Evolutionary conservation across 441 rosid genomes (phyloP), one percentile per base, ranked within the genome.

Genomic region (Arabidopsis lyrata): DNA sequence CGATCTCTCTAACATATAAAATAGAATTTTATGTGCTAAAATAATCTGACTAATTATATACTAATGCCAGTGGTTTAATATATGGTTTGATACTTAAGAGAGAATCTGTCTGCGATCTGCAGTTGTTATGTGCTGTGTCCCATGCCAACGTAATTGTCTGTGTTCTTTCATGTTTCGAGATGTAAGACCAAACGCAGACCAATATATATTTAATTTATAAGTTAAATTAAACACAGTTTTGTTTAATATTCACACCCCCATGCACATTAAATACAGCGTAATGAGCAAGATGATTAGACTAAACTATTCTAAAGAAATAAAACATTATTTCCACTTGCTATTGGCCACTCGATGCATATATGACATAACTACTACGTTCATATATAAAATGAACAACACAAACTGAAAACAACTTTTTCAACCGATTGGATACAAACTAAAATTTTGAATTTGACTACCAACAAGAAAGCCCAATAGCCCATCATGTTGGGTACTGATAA

Each of bases 221-320:
- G 53, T 39, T 62, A 54, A 61, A 34, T 31, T 54, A 54, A 61
- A 34, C 74, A 54, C 42, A 36, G 53, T 54, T 67, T 60, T 60
- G 55, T 68, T 62, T 75, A 54, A 45, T 68, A 36, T 32, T 36
- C 66, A 60, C 8, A 44, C 53, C n/a, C 56, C 22, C 56, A 45
- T 69, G 56, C 73, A 45, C 73, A 18, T 24, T 38, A 14, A 44
- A 55, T 75, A 75, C 70, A 54, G 11, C 44, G 66, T 42, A 59
- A 58, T 61, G 48, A 75, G 68, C 56, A 31, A 75, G 44, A 32
- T 68, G 50, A 75, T 68, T 68, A 45, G 52, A 54, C 44, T 62
- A 29, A 9, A 54, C 61, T 53, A 55, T 62, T 60, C 34, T 22
- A 39, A 34, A 4, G 2, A 67, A n/a, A 48, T 48, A 15, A 41